Evolutionary conservation across 495 filamentous ascomycete species (phyloP).

Genomic region (Rhypophila decipiens): DNA sequence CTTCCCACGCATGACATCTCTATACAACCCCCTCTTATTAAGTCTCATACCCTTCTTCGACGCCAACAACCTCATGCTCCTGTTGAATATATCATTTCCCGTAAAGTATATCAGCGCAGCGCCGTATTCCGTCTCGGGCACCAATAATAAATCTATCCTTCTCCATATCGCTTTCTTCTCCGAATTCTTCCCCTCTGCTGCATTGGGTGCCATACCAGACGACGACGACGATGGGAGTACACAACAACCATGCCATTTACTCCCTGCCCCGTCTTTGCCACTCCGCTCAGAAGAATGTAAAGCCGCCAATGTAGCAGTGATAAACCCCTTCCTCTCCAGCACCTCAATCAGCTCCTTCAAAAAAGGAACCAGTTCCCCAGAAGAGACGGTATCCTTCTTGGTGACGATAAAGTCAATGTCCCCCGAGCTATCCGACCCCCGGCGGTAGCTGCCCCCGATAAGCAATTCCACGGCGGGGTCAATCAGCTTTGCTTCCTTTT

Average conservation of each 20-base stretch:
- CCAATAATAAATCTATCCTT: constrained; percentile 81
- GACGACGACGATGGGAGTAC: constrained; percentile 40
- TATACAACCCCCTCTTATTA: constrained; percentile 79
- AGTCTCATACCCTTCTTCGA: constrained; percentile 79
- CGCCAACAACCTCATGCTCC: constrained; percentile 76
- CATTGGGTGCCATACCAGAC: constrained; percentile 1
- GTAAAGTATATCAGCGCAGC: constrained; percentile 95
- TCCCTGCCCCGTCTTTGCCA: constrained; percentile 32
- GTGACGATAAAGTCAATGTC: constrained; percentile 90
- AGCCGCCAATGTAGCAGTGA: constrained; percentile 41
- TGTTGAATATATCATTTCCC: constrained; percentile 94
- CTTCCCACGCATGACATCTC: constrained; percentile 60
- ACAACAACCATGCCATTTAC: constrained; percentile 89
- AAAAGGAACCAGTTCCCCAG: constrained; percentile 57
- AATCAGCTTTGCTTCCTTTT: constrained; percentile 49
- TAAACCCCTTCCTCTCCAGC: constrained; percentile 56
- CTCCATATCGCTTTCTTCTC: constrained; percentile 52
- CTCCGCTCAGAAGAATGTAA: constrained; percentile 20
- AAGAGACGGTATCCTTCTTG: constrained; percentile 50
- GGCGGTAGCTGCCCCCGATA: constrained; percentile 79
- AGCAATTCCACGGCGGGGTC: constrained; percentile 59
- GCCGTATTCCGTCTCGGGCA: constrained; percentile 73
- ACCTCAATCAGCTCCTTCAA: constrained; percentile 58
- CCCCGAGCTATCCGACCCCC: constrained; percentile 64
- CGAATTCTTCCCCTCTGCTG: too few relatives aligned